These are phyloP conservation scores for Xylaria bambusicola DNA, from an alignment of 495 filamentous ascomycete genomes.

Conservation along the genomic window DNA sequence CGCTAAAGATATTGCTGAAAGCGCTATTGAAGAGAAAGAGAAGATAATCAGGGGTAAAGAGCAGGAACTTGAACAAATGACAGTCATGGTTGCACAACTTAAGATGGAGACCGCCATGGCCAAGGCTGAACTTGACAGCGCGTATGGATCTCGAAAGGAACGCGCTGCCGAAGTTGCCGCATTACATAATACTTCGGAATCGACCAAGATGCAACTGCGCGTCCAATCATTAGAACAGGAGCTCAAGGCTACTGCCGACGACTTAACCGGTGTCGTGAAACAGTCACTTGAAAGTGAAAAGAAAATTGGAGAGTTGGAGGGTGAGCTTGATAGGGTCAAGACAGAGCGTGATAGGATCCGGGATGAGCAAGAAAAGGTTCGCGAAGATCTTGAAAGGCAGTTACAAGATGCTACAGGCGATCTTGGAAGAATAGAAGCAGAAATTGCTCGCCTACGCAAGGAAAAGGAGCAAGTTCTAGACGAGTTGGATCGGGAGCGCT, in stretches of 20 bases:
- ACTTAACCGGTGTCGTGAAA: slow-evolving; percentile 86
- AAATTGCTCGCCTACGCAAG: slow-evolving; percentile 36
- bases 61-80: slow-evolving; percentile 70
- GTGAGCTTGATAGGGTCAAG: slow-evolving; percentile 49
- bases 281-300: slow-evolving; percentile 84
- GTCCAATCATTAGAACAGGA: slow-evolving; percentile 72
- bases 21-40: slow-evolving; percentile 39
- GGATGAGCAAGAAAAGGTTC: slow-evolving; percentile 37
- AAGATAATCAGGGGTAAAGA: slow-evolving; percentile 54
- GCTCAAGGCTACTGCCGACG: slow-evolving; percentile 75
- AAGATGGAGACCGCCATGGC: slow-evolving; percentile 91
- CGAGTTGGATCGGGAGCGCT: slow-evolving; percentile 45
- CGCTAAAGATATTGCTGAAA: slow-evolving; percentile 37
- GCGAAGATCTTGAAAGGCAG: slow-evolving; percentile 32
- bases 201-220: slow-evolving; percentile 63
- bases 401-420: slow-evolving; percentile 29
- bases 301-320: slow-evolving; percentile 74
- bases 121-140: slow-evolving; percentile 91
- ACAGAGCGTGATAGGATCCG: slow-evolving; percentile 34
- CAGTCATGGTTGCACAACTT: slow-evolving; percentile 78
- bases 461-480: slow-evolving; percentile 42
- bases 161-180: slow-evolving; percentile 75
- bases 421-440: slow-evolving; percentile 36
- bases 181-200: slow-evolving; percentile 65
- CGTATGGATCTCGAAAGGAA: slow-evolving; percentile 77